Evolutionary conservation across 306 rosid species (phyloP), one percentile per base, ranked within the genome.

Genomic region (Vigna unguiculata): DNA sequence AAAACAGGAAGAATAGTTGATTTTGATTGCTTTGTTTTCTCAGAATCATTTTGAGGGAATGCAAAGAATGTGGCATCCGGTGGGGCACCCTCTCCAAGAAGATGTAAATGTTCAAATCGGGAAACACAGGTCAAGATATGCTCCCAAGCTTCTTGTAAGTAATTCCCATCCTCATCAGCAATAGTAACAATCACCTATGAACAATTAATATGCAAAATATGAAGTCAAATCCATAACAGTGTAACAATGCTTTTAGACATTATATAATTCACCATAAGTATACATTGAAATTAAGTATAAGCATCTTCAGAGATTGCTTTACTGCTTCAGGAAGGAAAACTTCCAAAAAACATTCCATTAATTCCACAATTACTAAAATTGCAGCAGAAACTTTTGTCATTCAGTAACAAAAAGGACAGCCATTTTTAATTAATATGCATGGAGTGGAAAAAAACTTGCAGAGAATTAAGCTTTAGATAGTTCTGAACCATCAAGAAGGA

Each of bases 61-160:
- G 97, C 94, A 75, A 96, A 96, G 85, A 96, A 96, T 6, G 99
- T 91, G 70, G 99, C 99, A 88, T 96, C 99, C 20, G 99, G 99
- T 67, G 99, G 99, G 86, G 99, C 97, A 75, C 99, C 99, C 84
- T 96, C 99, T 76, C 99, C 99, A 30, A 96, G 84, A 75, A 96
- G 98, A 90, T 96, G 99, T 36, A 96, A 86, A 88, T 96, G 99
- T 87, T 96, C 99, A 86, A 93, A 96, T 76, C 99, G 91, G 77
- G 99, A 96, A 87, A 96, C 98, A 81, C 99, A 93, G 21, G 99
- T 96, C 88, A 96, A 87, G 80, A 96, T 91, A 84, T 96, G 99
- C 84, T 96, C 99, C 99, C 99, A 96, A 63, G 99, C 99, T 80
- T 96, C 99, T 87, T 96, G 99, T 70, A 96, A 89, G 86, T 87